phyloP scores from a whole-genome alignment of 2,329 filamentous ascomycete genomes.

The Alternaria ventricosa region DNA sequence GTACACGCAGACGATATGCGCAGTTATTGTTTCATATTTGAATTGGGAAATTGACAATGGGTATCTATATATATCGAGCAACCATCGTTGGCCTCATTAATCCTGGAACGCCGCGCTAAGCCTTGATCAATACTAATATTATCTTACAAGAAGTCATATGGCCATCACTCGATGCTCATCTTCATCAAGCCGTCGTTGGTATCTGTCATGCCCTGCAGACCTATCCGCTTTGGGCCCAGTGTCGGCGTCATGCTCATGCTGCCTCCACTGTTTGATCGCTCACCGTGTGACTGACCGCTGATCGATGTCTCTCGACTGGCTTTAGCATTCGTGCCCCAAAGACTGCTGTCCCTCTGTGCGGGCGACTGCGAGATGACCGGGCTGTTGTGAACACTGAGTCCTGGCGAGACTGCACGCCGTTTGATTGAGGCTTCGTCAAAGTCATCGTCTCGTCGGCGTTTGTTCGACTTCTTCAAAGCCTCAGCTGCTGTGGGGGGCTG shows the following conservation, averaged over 20 bases:
- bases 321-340: conserved; percentile 75
- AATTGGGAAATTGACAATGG: background rate
- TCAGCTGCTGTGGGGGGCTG: conserved; percentile 50
- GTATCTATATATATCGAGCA: conserved; percentile 19
- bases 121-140: conserved; percentile 1
- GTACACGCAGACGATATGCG: background rate
- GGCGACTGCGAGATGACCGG: conserved; percentile 84
- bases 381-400: conserved; percentile 89
- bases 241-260: conserved; percentile 55
- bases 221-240: conserved; percentile 56
- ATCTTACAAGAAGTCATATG: background rate
- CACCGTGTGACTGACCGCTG: conserved; percentile 58
- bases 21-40: background rate
- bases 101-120: conserved; percentile 37
- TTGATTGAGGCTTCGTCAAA: conserved; percentile 90
- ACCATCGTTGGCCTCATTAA: background rate
- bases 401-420: conserved; percentile 86
- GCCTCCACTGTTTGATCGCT: conserved; percentile 56
- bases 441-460: conserved; percentile 88
- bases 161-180: conserved; percentile 84
- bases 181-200: conserved; percentile 96
- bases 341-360: conserved; percentile 71
- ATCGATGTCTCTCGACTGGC: conserved; percentile 64
- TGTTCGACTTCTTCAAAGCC: conserved; percentile 57
- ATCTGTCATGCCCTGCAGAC: conserved; percentile 88